Evolutionary conservation across 2,329 filamentous ascomycete genomes (phyloP).

Genomic region (Sporothrix dimorphospora): DNA sequence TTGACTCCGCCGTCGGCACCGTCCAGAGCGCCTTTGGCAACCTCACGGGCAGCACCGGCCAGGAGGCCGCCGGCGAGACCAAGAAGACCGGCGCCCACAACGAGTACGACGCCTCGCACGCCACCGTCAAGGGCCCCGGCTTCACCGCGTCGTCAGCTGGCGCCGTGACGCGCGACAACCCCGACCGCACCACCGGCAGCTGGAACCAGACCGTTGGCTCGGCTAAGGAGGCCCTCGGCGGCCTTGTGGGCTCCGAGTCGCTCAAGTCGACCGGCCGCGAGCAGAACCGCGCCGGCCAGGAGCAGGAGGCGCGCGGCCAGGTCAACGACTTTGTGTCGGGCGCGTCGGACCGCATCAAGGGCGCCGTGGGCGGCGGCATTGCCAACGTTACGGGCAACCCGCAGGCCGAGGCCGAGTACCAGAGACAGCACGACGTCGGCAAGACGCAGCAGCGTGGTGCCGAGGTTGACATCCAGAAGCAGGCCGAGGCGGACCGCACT

Average conservation of each 20-base stretch:
- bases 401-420: constrained; percentile 64
- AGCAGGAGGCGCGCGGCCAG: constrained; percentile 82
- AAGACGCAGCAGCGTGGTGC: constrained; percentile 81
- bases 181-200: constrained; percentile 69
- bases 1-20: constrained; percentile 72
- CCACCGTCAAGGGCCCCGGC: constrained; percentile 73
- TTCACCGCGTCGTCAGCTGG: constrained; percentile 70
- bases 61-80: constrained; percentile 66
- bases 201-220: constrained; percentile 92
- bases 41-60: constrained; percentile 71
- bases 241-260: constrained; percentile 72
- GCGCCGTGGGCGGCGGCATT: constrained; percentile 68
- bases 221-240: constrained; percentile 80
- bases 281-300: constrained; percentile 80
- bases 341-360: constrained; percentile 66
- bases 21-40: constrained; percentile 73
- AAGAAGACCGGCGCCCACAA: constrained; percentile 67
- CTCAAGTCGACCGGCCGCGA: constrained; percentile 74
- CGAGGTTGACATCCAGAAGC: constrained; percentile 78
- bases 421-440: constrained; percentile 74
- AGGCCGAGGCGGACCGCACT: constrained; percentile 53
- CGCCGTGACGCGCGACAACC: constrained; percentile 70
- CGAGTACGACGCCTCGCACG: constrained; percentile 75
- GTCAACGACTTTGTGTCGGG: constrained; percentile 73
- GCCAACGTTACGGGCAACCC: constrained; percentile 74